Conservation (phyloP, 78 protist genomes). For the Monosiga brevicollis region DNA sequence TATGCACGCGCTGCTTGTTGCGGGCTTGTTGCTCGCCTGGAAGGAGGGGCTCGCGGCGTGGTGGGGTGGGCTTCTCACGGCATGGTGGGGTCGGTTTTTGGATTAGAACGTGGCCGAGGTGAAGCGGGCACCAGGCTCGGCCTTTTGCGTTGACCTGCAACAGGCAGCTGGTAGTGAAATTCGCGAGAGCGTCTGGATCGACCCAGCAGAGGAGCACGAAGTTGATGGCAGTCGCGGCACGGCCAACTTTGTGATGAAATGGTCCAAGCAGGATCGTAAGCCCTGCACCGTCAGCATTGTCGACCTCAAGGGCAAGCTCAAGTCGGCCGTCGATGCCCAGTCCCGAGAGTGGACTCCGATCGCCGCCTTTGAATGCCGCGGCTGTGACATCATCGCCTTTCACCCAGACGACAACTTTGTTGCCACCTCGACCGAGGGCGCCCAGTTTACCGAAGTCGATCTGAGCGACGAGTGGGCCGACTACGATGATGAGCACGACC, state of each 20-base stretch:
- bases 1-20: no score
- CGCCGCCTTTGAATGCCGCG: neutral
- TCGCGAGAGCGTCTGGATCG: neutral
- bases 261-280: neutral
- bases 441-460: neutral
- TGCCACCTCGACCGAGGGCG: neutral
- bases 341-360: neutral
- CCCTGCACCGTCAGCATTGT: neutral
- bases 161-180: neutral
- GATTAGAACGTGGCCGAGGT: neutral
- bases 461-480: neutral
- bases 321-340: neutral
- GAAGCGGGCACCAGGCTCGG: neutral
- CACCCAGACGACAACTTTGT: neutral
- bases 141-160: neutral
- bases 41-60: no score
- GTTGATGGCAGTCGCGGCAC: neutral
- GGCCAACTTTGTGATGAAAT: neutral
- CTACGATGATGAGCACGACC: neutral
- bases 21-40: no score
- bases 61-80: no score
- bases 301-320: neutral
- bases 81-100: no score
- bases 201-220: neutral
- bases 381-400: neutral